Evolutionary conservation across 1,284 basidiomycete genomes (phyloP).

Genomic region (Pseudozyma thailandica): DNA sequence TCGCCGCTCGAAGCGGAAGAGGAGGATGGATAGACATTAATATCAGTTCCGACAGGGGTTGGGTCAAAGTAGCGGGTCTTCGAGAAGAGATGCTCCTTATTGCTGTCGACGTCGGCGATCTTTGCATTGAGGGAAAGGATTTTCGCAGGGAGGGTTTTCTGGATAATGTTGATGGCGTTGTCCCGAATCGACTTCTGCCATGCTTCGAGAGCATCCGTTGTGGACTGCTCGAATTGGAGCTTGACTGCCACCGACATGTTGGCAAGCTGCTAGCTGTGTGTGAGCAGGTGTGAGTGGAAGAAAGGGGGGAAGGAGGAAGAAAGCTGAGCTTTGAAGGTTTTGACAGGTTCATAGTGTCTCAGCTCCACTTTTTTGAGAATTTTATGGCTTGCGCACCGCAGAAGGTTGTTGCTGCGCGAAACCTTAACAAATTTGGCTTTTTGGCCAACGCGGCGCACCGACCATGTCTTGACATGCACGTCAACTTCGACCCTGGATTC

Average conservation of each 20-base stretch:
- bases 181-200: conserved; percentile 41
- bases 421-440: conserved; percentile 5
- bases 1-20: conserved; percentile 1
- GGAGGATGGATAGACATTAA: conserved; percentile 17
- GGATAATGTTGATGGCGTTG: conserved; percentile 44
- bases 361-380: conserved; percentile 15
- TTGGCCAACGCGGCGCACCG: conserved; percentile 12
- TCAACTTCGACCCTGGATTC: not conserved
- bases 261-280: not conserved
- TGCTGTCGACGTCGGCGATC: conserved; percentile 23
- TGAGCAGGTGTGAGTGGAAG: not conserved
- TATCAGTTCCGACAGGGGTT: conserved; percentile 16
- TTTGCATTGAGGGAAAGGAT: conserved; percentile 44
- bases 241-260: conserved; percentile 43
- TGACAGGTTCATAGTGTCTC: not conserved
- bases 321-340: not conserved
- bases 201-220: conserved; percentile 32
- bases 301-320: not conserved
- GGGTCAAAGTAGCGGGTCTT: conserved; percentile 38
- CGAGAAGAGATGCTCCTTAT: conserved; percentile 33
- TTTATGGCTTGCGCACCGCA: not conserved
- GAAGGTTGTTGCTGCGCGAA: too few species aligned
- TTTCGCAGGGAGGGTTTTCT: conserved; percentile 42
- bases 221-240: conserved; percentile 39
- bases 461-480: conserved; percentile 13